These are phyloP conservation scores for Rhamnella rubrinervis DNA, from an alignment of 331 rosid genomes.

Conservation along the genomic window DNA sequence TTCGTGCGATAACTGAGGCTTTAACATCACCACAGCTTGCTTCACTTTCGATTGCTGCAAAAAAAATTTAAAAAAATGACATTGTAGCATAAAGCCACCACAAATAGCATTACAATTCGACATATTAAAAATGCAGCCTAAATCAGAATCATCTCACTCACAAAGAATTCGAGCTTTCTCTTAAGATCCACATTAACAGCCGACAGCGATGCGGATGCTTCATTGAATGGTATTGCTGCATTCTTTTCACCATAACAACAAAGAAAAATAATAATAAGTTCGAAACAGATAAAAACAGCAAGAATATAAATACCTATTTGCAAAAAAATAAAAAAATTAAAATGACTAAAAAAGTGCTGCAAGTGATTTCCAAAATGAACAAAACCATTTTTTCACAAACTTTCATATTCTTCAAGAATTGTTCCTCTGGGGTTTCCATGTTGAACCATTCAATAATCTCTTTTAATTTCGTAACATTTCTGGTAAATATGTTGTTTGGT, in stretches of 20 bases:
- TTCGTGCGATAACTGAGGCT: constrained; percentile 59
- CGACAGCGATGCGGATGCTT: constrained; percentile 22
- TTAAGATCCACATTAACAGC: constrained; percentile 44
- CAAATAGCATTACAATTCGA: not conserved
- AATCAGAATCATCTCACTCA: constrained; percentile 38
- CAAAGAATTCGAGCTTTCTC: constrained; percentile 67
- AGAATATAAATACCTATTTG: not conserved
- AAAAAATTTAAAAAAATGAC: not conserved
- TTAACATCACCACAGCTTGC: constrained; percentile 58
- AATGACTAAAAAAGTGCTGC: too few species aligned
- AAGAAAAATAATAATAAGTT: constrained; percentile 1
- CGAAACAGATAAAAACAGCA: not conserved
- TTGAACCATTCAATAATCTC: too few species aligned
- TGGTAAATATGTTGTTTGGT: too few species aligned
- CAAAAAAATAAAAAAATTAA: not conserved
- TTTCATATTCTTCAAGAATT: too few species aligned
- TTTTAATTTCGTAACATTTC: too few species aligned
- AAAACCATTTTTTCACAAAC: too few species aligned
- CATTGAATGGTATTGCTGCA: constrained; percentile 12
- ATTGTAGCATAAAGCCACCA: constrained; percentile 13
- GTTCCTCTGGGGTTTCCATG: too few species aligned
- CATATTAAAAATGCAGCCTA: not conserved
- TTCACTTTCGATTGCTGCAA: constrained; percentile 68
- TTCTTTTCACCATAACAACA: constrained; percentile 16
- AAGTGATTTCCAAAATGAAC: too few species aligned